phyloP scores from a whole-genome alignment of 768 basidiomycete genomes.

The Russula griseocarnosa region DNA sequence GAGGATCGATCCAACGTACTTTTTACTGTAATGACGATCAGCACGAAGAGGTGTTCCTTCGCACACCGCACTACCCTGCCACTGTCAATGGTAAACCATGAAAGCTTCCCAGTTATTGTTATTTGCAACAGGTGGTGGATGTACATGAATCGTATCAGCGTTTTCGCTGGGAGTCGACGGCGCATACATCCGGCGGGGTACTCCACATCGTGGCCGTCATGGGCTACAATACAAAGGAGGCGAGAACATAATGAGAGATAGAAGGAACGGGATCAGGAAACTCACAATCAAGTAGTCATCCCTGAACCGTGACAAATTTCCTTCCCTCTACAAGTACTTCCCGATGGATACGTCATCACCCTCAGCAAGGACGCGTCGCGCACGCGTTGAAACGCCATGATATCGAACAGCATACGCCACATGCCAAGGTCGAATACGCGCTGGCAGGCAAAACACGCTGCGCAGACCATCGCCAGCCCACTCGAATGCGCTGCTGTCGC shows the following conservation, averaged over 20 bases:
- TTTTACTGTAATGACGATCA: conserved; percentile 50
- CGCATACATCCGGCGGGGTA: no score
- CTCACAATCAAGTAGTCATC: conserved; percentile 74
- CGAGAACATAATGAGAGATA: background rate
- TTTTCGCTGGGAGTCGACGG: no score
- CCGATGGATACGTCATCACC: conserved; percentile 44
- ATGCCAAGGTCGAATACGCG: conserved; percentile 60
- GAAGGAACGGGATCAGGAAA: background rate
- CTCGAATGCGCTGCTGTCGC: no score
- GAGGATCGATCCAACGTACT: conserved; percentile 66
- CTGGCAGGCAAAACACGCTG: conserved; percentile 65
- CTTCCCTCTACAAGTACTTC: conserved; percentile 54
- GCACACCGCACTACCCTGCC: conserved; percentile 46
- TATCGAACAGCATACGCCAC: conserved; percentile 71
- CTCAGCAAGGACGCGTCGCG: conserved; percentile 31
- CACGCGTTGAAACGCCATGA: conserved; percentile 71
- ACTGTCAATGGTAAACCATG: conserved; percentile 56
- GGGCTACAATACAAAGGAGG: conserved; percentile 38
- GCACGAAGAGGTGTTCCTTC: conserved; percentile 34
- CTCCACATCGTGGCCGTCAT: conserved; percentile 65
- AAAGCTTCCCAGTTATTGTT: conserved; percentile 62
- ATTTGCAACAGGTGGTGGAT: no score
- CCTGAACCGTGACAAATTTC: conserved; percentile 62
- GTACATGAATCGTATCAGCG: no score
- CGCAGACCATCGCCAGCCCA: no score